Evolutionary conservation across 108 stramenopile genomes (phyloP), one percentile per base, ranked within the genome.

Genomic region (Epithemia pelagica): DNA sequence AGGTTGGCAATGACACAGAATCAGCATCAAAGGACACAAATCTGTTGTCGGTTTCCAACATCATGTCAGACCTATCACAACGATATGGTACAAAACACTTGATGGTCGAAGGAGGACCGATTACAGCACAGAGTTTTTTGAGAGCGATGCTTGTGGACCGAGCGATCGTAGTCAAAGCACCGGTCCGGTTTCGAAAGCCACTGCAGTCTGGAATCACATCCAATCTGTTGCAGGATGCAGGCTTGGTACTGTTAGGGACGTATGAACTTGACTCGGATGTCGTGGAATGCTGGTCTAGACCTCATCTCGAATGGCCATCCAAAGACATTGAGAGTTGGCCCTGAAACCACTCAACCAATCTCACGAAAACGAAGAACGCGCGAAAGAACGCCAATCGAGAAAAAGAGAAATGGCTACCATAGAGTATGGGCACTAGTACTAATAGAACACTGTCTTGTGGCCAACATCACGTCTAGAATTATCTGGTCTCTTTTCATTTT

Each of bases 81-180:
- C 74, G 64, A n/a, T 66, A 59, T 33, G 71, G 72, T 30, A 54
- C 89, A 19, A 64, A 75, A n/a, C 91, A 92, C 69, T 66, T 89
- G 15, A 87, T 92, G 86, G 86, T 92, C 32, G 91, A 92, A 76
- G 91, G 91, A 37, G 91, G 91, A 30, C 91, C 91, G 22, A 55
- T 68, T 5, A 87, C 87, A 5, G 91, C 91, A 55, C 74, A 37
- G 46, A 56, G 61, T 8, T 92, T 92, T 65, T 66, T 92, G 7
- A 25, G 78, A 57, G 78, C 77, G 30, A 23, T 64, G 21, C 32
- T 76, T 52, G 84, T 92, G 23, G 87, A 92, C 66, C 79, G 91
- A 29, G 86, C 78, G 26, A 87, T 92, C 65, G 51, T 89, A 23
- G 78, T 92, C 0, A 61, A 71, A 52, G 86, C 91, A 32, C 80